Evolutionary conservation across 495 filamentous ascomycete genomes (phyloP).

Genomic region (Tuber aestivum): DNA sequence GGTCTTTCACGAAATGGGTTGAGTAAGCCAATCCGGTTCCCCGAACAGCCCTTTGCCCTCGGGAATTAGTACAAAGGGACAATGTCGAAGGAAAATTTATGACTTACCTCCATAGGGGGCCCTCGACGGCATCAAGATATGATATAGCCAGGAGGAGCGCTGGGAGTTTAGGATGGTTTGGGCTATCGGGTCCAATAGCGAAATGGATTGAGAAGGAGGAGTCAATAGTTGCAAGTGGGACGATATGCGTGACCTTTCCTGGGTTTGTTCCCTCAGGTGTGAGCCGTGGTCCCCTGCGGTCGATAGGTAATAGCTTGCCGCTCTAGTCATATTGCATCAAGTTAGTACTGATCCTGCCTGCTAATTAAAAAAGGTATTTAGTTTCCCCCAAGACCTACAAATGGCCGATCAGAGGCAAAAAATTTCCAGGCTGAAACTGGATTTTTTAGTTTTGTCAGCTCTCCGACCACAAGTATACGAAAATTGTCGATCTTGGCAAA

Average conservation of each 20-base stretch:
- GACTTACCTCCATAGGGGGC: constrained; percentile 65
- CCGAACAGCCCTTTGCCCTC: constrained; percentile 61
- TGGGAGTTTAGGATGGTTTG: constrained; percentile 69
- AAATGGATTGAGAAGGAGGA: constrained; percentile 80
- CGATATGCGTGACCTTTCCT: constrained; percentile 66
- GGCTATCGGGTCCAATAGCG: constrained; percentile 64
- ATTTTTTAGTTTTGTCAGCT: constrained; percentile 66
- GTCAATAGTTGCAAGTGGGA: constrained; percentile 89
- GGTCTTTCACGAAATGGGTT: constrained; percentile 63
- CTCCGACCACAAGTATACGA: constrained; percentile 72
- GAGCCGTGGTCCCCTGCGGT: constrained; percentile 56
- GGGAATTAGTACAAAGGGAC: neutral
- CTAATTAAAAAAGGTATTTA: neutral
- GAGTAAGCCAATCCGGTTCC: constrained; percentile 91
- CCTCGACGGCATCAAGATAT: constrained; percentile 89
- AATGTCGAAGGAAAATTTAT: neutral
- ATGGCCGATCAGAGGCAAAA: constrained; percentile 44
- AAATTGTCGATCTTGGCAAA: constrained; percentile 79
- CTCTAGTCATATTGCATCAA: neutral
- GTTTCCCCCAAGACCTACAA: constrained; percentile 10
- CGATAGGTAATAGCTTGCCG: constrained; percentile 52
- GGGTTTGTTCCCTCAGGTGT: constrained; percentile 65
- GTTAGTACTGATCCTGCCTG: neutral
- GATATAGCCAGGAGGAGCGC: constrained; percentile 78
- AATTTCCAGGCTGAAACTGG: constrained; percentile 81